phyloP scores from a whole-genome alignment of 441 rosid genomes.

The Erodium moschatum region DNA sequence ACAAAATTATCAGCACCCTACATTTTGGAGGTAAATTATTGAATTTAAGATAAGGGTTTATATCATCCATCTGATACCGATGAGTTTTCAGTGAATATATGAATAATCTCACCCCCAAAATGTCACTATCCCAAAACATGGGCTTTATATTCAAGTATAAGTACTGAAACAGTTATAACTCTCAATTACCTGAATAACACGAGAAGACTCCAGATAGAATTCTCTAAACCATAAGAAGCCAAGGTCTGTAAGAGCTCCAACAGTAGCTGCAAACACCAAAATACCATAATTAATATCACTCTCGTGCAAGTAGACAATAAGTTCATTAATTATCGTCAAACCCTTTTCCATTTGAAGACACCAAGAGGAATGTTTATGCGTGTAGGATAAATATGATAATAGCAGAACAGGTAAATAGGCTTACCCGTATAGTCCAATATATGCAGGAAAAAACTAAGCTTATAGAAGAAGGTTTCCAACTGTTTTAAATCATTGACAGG shows the following conservation, averaged over 20 bases:
- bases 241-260: conserved; percentile 81
- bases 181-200: conserved; percentile 84
- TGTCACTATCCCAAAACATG: conserved; percentile 10
- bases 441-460: conserved; percentile 95
- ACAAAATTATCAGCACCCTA: neutral
- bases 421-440: conserved; percentile 89
- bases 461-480: conserved; percentile 93
- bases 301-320: neutral
- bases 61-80: conserved; percentile 5
- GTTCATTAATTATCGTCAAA: no score
- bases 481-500: conserved; percentile 90
- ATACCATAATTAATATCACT: conserved; percentile 25
- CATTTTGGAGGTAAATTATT: neutral
- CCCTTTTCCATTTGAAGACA: no score
- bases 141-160: conserved; percentile 15
- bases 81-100: conserved; percentile 11
- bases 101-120: neutral
- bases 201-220: conserved; percentile 98
- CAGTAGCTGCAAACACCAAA: conserved; percentile 54
- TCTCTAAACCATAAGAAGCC: conserved; percentile 99
- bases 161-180: conserved; percentile 10
- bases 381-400: neutral
- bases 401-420: conserved; percentile 17
- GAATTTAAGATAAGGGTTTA: neutral
- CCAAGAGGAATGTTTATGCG: conserved; percentile 7